Evolutionary conservation across 306 rosid genomes (phyloP).

Genomic region (Quercus parvula): DNA sequence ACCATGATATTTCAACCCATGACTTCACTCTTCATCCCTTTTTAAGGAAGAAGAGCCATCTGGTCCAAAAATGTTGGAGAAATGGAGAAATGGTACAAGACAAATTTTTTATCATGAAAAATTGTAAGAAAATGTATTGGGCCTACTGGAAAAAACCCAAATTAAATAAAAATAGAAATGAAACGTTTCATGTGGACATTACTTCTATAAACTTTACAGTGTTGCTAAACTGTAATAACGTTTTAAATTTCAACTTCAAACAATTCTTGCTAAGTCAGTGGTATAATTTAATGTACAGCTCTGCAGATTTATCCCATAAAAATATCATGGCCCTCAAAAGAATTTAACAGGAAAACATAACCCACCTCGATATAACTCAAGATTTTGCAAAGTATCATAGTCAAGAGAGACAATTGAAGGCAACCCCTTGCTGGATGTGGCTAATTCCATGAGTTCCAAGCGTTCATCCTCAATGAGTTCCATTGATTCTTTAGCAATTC

Average conservation of each 20-base stretch:
- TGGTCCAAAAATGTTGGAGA: neutral
- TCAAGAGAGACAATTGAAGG: slow-evolving; percentile 62
- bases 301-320: neutral
- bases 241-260: neutral
- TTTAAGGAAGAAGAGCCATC: neutral
- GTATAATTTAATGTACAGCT: neutral
- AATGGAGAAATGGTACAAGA: neutral
- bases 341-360: slow-evolving; percentile 10
- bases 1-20: neutral
- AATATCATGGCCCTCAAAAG: neutral
- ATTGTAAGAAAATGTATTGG: neutral
- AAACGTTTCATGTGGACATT: neutral
- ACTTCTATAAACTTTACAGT: neutral
- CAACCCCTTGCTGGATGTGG: slow-evolving; percentile 62
- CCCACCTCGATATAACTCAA: slow-evolving; percentile 58
- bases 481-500: slow-evolving; percentile 60
- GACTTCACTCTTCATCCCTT: neutral
- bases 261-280: neutral
- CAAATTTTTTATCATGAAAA: neutral
- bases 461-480: slow-evolving; percentile 77
- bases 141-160: neutral
- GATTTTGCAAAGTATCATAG: slow-evolving; percentile 57
- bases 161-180: neutral
- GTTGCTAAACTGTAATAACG: neutral
- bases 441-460: slow-evolving; percentile 76